These are phyloP conservation scores for Penicillium sp. DNA, from an alignment of 2,329 filamentous ascomycete species.

Conservation along the genomic window DNA sequence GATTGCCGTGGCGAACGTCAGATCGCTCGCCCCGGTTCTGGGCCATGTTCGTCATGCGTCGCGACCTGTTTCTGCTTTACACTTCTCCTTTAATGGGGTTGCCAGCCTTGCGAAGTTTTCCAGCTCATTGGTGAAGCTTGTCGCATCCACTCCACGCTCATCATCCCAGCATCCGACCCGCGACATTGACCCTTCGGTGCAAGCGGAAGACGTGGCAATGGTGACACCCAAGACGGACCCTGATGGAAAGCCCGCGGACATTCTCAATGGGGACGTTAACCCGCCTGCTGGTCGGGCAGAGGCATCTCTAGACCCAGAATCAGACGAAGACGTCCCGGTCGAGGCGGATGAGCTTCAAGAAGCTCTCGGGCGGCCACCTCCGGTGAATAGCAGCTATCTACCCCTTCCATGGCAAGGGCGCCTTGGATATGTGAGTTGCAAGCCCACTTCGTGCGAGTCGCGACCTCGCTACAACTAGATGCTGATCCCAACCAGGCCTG, in stretches of 20 bases:
- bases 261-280: slow-evolving; percentile 17
- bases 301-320: slow-evolving; percentile 51
- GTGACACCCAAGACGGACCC: slow-evolving; percentile 3
- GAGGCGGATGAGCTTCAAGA: slow-evolving; percentile 59
- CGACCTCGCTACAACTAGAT: slow-evolving; percentile 1
- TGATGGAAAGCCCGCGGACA: slow-evolving; percentile 15
- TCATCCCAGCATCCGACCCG: neutral
- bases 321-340: slow-evolving; percentile 50
- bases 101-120: neutral
- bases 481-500: slow-evolving; percentile 61
- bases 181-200: neutral
- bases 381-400: slow-evolving; percentile 77
- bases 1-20: slow-evolving; percentile 29
- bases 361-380: slow-evolving; percentile 63
- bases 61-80: slow-evolving; percentile 3
- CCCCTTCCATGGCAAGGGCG: slow-evolving; percentile 89
- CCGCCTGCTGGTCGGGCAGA: slow-evolving; percentile 21
- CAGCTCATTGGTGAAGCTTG: neutral
- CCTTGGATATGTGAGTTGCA: slow-evolving; percentile 71
- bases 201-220: slow-evolving; percentile 7
- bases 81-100: neutral
- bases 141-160: neutral
- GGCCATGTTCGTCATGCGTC: slow-evolving; percentile 18
- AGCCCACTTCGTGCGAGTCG: too few relatives aligned
- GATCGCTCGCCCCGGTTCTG: slow-evolving; percentile 16